Evolutionary conservation across 1,284 basidiomycete species (phyloP), one percentile per base, ranked within the genome.

Genomic region (Ganoderma leucocontextum): DNA sequence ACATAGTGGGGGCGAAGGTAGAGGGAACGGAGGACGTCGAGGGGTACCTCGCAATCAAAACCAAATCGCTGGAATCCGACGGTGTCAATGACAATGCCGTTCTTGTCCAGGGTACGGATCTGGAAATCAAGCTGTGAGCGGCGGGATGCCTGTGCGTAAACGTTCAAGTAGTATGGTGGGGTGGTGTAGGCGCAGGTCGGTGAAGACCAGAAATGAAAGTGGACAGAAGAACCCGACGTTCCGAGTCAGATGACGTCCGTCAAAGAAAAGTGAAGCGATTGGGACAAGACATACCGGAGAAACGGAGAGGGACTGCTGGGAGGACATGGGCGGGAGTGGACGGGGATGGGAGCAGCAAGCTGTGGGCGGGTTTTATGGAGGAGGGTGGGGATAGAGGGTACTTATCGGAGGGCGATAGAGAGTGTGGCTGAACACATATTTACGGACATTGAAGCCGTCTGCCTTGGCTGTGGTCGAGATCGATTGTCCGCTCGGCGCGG

Each of bases 41-140:
- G 82, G 64, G 91, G 80, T 71, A 96, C 93, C 76, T 91, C 87
- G 76, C 91, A 93, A 82, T 97, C 91, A 80, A 97, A 97, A 29
- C 94, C 95, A 75, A 96, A 96, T 66, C 91, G 88, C 75, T 92
- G 80, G 80, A 91, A 90, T 64, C 95, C 95, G 62, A 97, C 95
- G 36, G 88, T 83, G 63, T 82, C 89, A 76, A 95, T 94, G 77
- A 91, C 90, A n/a, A 86, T 75, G 55, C 92, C 93, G 67, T 87
- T 85, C 82, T 91, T 93, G 79, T 93, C 93, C 67, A 93, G 79
- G 58, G 87, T 88, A 63, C 80, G 84, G 62, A 87, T 87, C 89
- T 92, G 74, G 17, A 55, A 55, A 55, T 33, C 47, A 55, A 36
- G 49, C 66, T 66, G 60, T 60, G 66, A 63, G 53, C 61, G 64